Percentiles rank a stretch among this genome's conserved stretches.
These are phyloP conservation scores for Ramularia endophylla DNA, from an alignment of 2,329 filamentous ascomycete species.

Conservation along the genomic window DNA sequence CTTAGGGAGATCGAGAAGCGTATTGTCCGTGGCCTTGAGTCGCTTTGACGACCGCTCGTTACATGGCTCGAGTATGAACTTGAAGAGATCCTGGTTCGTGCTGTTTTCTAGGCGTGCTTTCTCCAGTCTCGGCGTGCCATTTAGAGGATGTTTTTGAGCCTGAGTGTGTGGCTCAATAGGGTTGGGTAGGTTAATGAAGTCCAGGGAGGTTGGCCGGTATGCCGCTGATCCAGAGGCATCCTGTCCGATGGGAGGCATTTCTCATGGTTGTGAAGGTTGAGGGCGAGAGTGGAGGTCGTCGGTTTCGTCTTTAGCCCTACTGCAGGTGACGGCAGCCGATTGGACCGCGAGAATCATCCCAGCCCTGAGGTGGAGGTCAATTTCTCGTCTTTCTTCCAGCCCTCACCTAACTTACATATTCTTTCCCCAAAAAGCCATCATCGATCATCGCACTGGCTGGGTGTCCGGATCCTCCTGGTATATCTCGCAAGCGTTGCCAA, in stretches of 20 bases:
- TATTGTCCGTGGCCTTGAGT: slow-evolving; percentile 18
- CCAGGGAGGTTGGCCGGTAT: slow-evolving; percentile 26
- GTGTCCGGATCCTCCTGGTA: too few relatives aligned
- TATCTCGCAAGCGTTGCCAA: too few relatives aligned
- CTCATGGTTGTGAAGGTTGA: too few relatives aligned
- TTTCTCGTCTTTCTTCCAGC: too few relatives aligned
- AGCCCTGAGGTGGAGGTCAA: too few relatives aligned
- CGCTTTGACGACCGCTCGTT: slow-evolving; percentile 26
- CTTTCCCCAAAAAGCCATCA: too few relatives aligned
- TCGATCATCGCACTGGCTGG: too few relatives aligned
- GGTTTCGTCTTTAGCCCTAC: too few relatives aligned
- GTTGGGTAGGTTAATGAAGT: slow-evolving; percentile 32
- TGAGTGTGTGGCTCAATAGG: slow-evolving; percentile 31
- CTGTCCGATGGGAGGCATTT: slow-evolving; percentile 1
- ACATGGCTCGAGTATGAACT: slow-evolving; percentile 26
- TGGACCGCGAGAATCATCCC: too few relatives aligned
- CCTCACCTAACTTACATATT: too few relatives aligned
- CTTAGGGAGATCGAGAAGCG: slow-evolving; percentile 31
- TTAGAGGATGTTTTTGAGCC: slow-evolving; percentile 28
- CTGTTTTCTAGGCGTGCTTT: slow-evolving; percentile 22
- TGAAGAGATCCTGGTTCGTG: slow-evolving; percentile 24
- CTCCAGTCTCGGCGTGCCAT: slow-evolving; percentile 23
- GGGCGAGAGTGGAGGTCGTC: too few relatives aligned
- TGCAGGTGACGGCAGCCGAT: too few relatives aligned
- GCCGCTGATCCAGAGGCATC: slow-evolving; percentile 9